Evolutionary conservation across 306 rosid species (phyloP).

Genomic region (Rubus parviflorus): DNA sequence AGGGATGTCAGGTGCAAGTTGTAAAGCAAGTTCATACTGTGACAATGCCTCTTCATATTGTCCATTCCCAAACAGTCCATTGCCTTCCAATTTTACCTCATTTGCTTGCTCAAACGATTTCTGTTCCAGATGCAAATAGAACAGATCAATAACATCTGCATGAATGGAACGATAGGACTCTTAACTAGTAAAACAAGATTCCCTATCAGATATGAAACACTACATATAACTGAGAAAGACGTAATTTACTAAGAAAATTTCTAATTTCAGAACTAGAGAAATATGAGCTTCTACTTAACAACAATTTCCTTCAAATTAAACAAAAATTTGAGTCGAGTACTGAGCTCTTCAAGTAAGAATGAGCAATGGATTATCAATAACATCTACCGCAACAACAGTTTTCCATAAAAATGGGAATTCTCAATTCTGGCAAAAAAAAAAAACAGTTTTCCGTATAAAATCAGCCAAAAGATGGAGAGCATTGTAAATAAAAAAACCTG

Average conservation of each 20-base stretch:
- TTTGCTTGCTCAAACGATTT: constrained; percentile 73
- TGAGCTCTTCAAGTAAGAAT: too few species aligned
- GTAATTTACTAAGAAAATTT: too few species aligned
- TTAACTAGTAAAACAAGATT: too few species aligned
- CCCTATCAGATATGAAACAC: too few species aligned
- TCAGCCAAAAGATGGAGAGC: not conserved
- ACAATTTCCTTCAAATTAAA: too few species aligned
- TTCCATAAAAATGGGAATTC: too few species aligned
- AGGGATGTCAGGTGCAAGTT: constrained; percentile 63
- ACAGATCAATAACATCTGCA: not conserved
- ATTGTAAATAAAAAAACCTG: not conserved
- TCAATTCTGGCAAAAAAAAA: too few species aligned
- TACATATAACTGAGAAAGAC: too few species aligned
- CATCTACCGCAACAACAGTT: too few species aligned
- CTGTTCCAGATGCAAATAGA: constrained; percentile 30
- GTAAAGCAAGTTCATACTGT: constrained; percentile 65
- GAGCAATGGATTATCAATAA: too few species aligned
- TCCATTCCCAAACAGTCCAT: constrained; percentile 59
- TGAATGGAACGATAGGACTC: not conserved
- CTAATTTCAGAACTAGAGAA: not conserved
- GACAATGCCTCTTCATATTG: constrained; percentile 75
- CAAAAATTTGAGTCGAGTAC: not conserved
- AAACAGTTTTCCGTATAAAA: too few species aligned
- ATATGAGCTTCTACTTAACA: too few species aligned
- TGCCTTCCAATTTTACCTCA: constrained; percentile 77